Percentiles rank a stretch among this genome's conserved stretches.
phyloP scores from a whole-genome alignment of 257 asterid species.

The Solanum ossicruentum region DNA sequence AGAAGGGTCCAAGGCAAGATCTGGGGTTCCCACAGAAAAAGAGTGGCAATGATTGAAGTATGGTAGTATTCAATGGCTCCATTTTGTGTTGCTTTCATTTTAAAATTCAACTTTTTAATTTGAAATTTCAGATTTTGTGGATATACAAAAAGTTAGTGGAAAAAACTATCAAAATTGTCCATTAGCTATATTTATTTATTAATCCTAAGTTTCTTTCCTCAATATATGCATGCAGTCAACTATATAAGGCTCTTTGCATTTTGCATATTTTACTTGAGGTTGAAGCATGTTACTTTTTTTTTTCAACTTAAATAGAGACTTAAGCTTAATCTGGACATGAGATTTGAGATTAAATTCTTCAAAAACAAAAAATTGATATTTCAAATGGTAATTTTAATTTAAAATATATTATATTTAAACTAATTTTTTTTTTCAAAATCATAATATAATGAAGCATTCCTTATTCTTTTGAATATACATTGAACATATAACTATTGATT shows the following conservation, averaged over 20 bases:
- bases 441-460: no score
- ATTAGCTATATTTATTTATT: not conserved
- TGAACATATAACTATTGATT: not conserved
- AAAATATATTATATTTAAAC: no score
- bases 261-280: not conserved
- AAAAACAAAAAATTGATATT: no score
- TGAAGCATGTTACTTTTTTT: not conserved
- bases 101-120: not conserved
- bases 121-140: not conserved
- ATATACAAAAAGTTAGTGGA: not conserved
- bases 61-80: constrained; percentile 2
- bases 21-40: constrained; percentile 13
- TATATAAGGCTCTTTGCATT: not conserved
- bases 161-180: not conserved
- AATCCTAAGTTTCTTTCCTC: not conserved
- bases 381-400: no score
- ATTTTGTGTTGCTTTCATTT: not conserved
- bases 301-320: not conserved
- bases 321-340: no score
- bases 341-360: no score
- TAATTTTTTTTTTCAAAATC: no score
- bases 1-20: constrained; percentile 15
- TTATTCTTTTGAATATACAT: not conserved
- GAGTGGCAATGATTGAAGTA: constrained; percentile 23
- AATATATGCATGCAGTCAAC: not conserved